Percentiles rank a stretch among this genome's conserved stretches.
These are phyloP conservation scores for Aspergillus mulundensis DNA, from an alignment of 495 filamentous ascomycete species.

Conservation along the genomic window DNA sequence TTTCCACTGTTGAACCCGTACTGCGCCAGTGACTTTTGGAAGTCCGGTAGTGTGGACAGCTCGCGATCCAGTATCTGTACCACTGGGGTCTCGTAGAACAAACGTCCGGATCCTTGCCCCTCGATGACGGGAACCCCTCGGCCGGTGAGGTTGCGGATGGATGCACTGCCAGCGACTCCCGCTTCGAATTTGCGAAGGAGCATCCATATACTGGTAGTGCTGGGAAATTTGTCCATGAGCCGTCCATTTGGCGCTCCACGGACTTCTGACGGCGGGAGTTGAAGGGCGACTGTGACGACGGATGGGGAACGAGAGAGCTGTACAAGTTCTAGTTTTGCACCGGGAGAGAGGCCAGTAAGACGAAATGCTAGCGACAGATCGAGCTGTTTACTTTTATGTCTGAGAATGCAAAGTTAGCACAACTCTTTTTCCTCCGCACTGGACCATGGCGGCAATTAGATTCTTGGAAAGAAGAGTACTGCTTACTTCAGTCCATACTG, in stretches of 20 bases:
- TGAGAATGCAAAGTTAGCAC: constrained; percentile 27
- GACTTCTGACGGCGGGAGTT: constrained; percentile 66
- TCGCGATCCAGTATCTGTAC: constrained; percentile 76
- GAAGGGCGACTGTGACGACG: constrained; percentile 78
- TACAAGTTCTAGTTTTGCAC: constrained; percentile 92
- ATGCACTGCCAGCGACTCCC: constrained; percentile 50
- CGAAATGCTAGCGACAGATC: constrained; percentile 81
- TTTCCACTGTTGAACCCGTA: constrained; percentile 81
- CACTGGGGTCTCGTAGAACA: constrained; percentile 85
- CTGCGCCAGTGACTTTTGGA: constrained; percentile 85
- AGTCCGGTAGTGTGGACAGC: constrained; percentile 66
- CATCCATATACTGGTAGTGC: constrained; percentile 80
- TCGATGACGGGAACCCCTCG: constrained; percentile 61
- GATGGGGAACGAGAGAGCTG: constrained; percentile 75
- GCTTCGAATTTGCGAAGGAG: constrained; percentile 85
- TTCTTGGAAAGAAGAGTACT: neutral
- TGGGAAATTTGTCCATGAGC: constrained; percentile 76
- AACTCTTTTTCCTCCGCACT: neutral
- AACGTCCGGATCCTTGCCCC: constrained; percentile 59
- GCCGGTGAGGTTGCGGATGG: constrained; percentile 70
- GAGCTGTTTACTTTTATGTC: constrained; percentile 75
- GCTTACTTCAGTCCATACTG: constrained; percentile 77
- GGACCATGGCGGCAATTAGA: too few species aligned
- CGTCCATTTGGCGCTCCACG: constrained; percentile 54
- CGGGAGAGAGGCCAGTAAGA: constrained; percentile 78